These are phyloP conservation scores for Colletotrichum falcatum DNA, from an alignment of 2,329 filamentous ascomycete genomes.

Conservation along the genomic window DNA sequence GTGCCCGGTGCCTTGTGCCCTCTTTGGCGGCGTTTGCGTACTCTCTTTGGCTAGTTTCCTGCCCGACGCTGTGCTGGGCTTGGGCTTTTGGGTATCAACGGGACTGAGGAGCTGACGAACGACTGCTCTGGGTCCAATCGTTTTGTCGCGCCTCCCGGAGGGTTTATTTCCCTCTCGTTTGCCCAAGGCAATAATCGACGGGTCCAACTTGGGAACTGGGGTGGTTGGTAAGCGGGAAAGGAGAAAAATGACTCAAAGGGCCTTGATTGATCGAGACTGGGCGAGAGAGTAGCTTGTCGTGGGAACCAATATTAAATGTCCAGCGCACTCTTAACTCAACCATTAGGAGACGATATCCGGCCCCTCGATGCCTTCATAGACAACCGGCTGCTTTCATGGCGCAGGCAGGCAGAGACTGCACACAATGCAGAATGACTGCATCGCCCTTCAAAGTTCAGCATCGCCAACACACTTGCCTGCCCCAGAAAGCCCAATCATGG, in stretches of 20 bases:
- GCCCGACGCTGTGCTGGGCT: constrained; percentile 36
- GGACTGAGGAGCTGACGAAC: constrained; percentile 26
- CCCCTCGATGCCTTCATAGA: constrained; percentile 13
- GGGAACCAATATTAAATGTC: background rate
- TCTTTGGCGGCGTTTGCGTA: constrained; percentile 22
- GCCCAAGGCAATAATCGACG: background rate
- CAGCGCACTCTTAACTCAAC: background rate
- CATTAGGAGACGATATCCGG: constrained; percentile 3
- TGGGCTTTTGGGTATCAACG: constrained; percentile 42
- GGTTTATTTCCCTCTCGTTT: background rate
- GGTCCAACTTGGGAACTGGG: background rate
- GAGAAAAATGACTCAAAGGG: background rate
- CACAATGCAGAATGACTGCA: constrained; percentile 18
- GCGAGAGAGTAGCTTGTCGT: constrained; percentile 1
- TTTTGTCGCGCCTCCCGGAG: constrained; percentile 11
- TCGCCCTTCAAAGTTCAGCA: constrained; percentile 39
- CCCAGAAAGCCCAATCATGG: constrained; percentile 42
- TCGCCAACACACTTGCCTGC: constrained; percentile 42
- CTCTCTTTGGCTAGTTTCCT: constrained; percentile 31
- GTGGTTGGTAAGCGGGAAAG: constrained; percentile 12
- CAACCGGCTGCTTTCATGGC: constrained; percentile 12
- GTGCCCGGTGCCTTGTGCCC: constrained; percentile 28
- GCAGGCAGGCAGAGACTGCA: constrained; percentile 30
- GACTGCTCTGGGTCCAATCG: constrained; percentile 28
- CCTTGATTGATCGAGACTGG: constrained; percentile 1